Evolutionary conservation across 225 moss, liverwort and hornwort species (phyloP).

Genomic region (Antitrichia curtipendula): DNA sequence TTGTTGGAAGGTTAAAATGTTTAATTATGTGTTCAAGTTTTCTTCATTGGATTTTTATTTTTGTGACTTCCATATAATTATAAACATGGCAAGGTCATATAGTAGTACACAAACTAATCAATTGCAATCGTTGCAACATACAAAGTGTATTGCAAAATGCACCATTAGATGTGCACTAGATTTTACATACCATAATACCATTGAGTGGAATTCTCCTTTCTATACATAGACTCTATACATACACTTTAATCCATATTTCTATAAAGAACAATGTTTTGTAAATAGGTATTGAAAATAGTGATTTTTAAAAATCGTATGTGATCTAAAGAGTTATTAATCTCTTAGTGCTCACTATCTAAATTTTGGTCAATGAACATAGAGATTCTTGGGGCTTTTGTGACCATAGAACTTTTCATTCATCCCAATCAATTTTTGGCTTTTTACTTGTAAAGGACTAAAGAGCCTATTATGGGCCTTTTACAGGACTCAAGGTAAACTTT

Average conservation of each 20-base stretch:
- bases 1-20: too few relatives aligned
- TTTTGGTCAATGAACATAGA: fast-evolving
- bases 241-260: neutral
- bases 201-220: neutral
- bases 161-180: neutral
- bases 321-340: neutral
- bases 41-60: too few relatives aligned
- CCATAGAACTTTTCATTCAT: neutral
- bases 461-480: fast-evolving
- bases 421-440: neutral
- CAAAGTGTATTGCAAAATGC: neutral
- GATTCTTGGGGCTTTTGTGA: fast-evolving
- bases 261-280: neutral
- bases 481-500: fast-evolving
- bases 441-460: fast-evolving
- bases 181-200: neutral
- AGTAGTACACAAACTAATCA: neutral
- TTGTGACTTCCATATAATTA: too few relatives aligned
- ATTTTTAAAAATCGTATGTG: fast-evolving
- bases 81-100: neutral
- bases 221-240: neutral
- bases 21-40: too few relatives aligned
- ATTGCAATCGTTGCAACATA: neutral
- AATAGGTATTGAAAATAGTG: neutral
- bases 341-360: fast-evolving